phyloP scores from a whole-genome alignment of 345 rosid genomes.

The Psidium guajava region DNA sequence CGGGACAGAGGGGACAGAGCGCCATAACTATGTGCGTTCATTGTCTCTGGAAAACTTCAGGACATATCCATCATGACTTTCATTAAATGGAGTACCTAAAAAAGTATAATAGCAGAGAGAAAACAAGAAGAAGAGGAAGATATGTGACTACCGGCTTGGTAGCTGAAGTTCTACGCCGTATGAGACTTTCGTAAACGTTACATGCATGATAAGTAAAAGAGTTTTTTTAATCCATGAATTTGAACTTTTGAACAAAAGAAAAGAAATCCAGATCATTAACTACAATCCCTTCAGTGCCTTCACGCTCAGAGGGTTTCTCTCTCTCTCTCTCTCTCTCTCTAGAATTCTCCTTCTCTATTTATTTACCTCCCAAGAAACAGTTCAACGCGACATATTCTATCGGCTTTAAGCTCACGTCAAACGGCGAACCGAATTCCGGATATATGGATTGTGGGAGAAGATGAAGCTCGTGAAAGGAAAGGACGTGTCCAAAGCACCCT shows the following conservation, averaged over 20 bases:
- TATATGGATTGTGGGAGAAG: not conserved
- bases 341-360: not conserved
- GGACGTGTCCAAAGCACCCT: not conserved
- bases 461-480: not conserved
- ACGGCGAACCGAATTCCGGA: not conserved
- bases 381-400: not conserved
- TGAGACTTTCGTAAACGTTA: not conserved
- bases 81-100: not conserved
- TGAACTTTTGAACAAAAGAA: not conserved
- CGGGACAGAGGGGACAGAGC: not conserved
- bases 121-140: not conserved
- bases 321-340: too few relatives aligned
- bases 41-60: not conserved
- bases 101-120: not conserved
- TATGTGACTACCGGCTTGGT: not conserved
- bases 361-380: not conserved
- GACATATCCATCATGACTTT: not conserved
- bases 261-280: not conserved
- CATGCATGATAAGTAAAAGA: not conserved
- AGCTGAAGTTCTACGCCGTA: not conserved
- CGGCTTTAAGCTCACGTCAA: not conserved
- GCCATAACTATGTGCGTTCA: not conserved
- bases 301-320: too few relatives aligned
- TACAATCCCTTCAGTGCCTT: too few relatives aligned
- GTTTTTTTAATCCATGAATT: not conserved